These are phyloP conservation scores for Ramicandelaber brevisporus DNA, from an alignment of 192 early-diverging fungal species.

Conservation along the genomic window DNA sequence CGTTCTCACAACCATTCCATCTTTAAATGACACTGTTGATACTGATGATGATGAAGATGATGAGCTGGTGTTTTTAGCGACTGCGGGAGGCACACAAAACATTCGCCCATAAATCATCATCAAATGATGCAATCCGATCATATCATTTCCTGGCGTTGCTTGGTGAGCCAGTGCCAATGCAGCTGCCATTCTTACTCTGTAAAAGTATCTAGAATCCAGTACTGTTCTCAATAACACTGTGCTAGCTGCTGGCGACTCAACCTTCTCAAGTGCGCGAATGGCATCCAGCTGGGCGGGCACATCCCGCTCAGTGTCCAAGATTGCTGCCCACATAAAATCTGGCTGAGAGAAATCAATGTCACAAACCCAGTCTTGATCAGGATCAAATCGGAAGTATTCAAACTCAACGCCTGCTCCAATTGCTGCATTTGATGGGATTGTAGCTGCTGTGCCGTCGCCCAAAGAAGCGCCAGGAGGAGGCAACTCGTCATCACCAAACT, in stretches of 20 bases:
- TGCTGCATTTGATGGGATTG: neutral
- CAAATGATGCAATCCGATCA: conserved; percentile 46
- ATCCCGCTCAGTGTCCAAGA: conserved; percentile 71
- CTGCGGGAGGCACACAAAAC: conserved; percentile 29
- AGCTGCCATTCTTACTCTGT: conserved; percentile 62
- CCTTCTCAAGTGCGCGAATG: conserved; percentile 28
- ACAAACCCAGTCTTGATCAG: conserved; percentile 85
- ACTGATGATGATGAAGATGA: too few relatives aligned
- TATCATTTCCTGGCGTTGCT: conserved; percentile 23
- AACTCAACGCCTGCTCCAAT: conserved; percentile 44
- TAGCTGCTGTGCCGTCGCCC: neutral
- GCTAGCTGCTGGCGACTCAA: conserved; percentile 35
- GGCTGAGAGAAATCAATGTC: conserved; percentile 61
- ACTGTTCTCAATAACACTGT: conserved; percentile 52
- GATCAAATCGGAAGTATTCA: conserved; percentile 92
- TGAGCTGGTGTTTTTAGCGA: conserved; percentile 3
- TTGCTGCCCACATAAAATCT: conserved; percentile 88
- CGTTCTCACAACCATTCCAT: too few relatives aligned
- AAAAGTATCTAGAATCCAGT: conserved; percentile 55
- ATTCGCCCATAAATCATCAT: conserved; percentile 42
- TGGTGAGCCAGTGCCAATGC: conserved; percentile 38
- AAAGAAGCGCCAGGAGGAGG: conserved; percentile 2
- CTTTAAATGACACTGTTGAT: too few relatives aligned
- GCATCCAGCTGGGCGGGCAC: conserved; percentile 81
- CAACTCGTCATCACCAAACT: conserved; percentile 67